These are phyloP conservation scores for Xanthoparmelia taractica DNA, from an alignment of 495 filamentous ascomycete species.

Conservation along the genomic window DNA sequence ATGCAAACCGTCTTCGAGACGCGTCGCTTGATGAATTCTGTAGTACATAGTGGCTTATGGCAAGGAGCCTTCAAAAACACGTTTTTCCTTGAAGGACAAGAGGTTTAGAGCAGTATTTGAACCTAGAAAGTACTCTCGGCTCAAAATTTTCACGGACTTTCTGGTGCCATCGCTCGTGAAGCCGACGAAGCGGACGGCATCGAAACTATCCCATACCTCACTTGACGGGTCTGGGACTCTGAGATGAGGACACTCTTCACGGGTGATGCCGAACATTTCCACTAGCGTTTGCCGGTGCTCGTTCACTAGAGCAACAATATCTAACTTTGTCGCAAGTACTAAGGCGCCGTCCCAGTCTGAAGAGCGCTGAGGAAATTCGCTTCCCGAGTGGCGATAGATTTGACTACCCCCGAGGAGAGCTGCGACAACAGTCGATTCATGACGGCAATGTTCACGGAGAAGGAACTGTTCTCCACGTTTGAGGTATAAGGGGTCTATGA, in stretches of 20 bases:
- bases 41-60: not conserved
- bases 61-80: too few relatives aligned
- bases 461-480: not conserved
- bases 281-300: not conserved
- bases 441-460: not conserved
- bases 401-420: not conserved
- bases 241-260: not conserved
- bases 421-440: not conserved
- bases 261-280: not conserved
- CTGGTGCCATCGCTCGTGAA: too few relatives aligned
- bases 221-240: too few relatives aligned
- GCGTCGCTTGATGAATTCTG: not conserved
- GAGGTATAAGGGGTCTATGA: not conserved
- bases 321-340: not conserved
- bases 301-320: not conserved
- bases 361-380: not conserved
- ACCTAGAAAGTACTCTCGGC: too few relatives aligned
- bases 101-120: too few relatives aligned
- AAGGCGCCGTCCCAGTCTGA: not conserved
- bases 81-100: too few relatives aligned
- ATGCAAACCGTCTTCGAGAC: not conserved
- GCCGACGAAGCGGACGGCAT: too few relatives aligned
- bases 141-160: not conserved
- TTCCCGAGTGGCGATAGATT: not conserved
- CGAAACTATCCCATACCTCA: too few relatives aligned